Evolutionary conservation across 2,329 filamentous ascomycete genomes (phyloP), one percentile per base, ranked within the genome.

Genomic region (Herpotrichia juniperi): DNA sequence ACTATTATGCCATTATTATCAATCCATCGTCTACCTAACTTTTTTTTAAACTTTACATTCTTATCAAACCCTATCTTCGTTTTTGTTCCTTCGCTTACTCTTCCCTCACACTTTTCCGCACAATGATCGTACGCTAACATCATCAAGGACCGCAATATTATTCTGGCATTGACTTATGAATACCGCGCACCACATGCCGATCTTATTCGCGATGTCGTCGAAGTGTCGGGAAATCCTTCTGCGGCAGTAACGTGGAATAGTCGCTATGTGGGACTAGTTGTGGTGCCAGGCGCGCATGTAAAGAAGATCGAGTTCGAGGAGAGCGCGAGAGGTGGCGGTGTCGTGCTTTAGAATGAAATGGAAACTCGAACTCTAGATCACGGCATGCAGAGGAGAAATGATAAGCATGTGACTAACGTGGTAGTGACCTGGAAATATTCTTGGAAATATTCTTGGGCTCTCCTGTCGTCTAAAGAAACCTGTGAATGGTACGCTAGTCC

Each of bases 291-390:
- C 0, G 80, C 89, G 61, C 86, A 96, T 70, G 90, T 99, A 61
- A 86, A 82, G 53, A 93, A 89, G 78, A 91, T 99, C 64, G 93
- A 97, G 73, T 80, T 94, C 42, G 92, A 97, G 69, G 88, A 93
- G 50, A 73, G 59, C 42, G 61, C 62, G 43, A 69, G 61, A 48
- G 68, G 61, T 48, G 31, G 46, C 1, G 52, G 69, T 1, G 54
- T 55, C 2, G 53, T 71, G 31, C 22, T 39, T 6, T 47, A 37
- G 34, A 6, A 37, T 7, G 14, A 19, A 37, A n/a, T n/a, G n/a
- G n/a, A n/a, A n/a, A n/a, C n/a, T n/a, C n/a, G n/a, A n/a, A n/a
- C n/a, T n/a, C n/a, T n/a, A n/a, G n/a, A n/a, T n/a, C n/a, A n/a
- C n/a, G n/a, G n/a, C n/a, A n/a, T n/a, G n/a, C 26, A 34, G 31